Evolutionary conservation across 257 asterid species (phyloP).

Genomic region (Solanum raphanifolium): DNA sequence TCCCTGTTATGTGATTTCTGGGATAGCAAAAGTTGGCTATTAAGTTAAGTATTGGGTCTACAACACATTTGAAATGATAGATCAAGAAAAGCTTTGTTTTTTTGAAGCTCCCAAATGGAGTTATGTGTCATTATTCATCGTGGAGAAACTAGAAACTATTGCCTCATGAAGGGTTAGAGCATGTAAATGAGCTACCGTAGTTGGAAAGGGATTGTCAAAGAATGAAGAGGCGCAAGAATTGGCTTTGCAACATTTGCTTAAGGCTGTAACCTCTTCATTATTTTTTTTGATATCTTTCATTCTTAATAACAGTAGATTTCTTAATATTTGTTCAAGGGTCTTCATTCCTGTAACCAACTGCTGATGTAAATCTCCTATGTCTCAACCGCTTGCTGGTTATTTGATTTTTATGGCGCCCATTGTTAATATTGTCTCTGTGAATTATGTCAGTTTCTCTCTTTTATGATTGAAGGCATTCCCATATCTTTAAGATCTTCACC

Average conservation of each 20-base stretch:
- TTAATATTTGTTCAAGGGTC: neutral
- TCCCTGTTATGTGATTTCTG: neutral
- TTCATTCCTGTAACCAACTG: neutral
- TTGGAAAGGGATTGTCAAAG: neutral
- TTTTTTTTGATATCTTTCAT: neutral
- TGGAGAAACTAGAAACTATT: neutral
- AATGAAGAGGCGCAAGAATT: neutral
- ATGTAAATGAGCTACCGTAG: neutral
- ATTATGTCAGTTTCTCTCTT: neutral
- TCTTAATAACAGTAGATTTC: neutral
- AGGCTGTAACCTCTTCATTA: neutral
- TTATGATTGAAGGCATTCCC: neutral
- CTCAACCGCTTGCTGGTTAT: neutral
- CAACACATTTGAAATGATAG: neutral
- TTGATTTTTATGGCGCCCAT: neutral
- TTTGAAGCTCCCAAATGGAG: neutral
- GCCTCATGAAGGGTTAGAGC: neutral
- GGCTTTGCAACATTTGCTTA: neutral
- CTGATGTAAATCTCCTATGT: neutral
- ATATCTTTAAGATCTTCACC: too few relatives aligned
- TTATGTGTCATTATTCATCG: neutral
- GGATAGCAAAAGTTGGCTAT: too few relatives aligned
- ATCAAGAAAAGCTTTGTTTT: neutral
- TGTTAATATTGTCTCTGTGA: neutral
- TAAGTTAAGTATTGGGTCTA: neutral